Evolutionary conservation across 768 basidiomycete species (phyloP).

Genomic region (Phanerodontia chrysosporium): DNA sequence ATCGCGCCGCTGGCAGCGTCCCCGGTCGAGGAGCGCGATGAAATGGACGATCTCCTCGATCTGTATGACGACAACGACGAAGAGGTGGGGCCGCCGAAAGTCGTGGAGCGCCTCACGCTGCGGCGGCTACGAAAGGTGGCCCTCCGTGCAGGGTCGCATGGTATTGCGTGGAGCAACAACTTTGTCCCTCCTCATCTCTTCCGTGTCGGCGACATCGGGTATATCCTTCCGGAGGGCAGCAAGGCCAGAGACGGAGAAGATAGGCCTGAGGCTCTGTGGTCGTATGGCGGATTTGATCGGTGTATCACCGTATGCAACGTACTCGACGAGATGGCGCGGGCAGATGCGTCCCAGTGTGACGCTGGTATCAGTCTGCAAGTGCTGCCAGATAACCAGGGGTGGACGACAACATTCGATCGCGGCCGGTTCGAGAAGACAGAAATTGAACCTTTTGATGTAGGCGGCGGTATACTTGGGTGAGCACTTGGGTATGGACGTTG

Average conservation of each 20-base stretch:
- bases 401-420: not conserved
- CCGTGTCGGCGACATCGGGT: conserved; percentile 42
- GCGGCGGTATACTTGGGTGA: not conserved
- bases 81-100: conserved; percentile 4
- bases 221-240: conserved; percentile 28
- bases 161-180: conserved; percentile 7
- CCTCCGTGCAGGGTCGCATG: conserved; percentile 29
- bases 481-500: not conserved
- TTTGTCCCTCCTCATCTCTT: conserved; percentile 37
- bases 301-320: conserved; percentile 40
- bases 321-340: conserved; percentile 22
- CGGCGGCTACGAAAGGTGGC: conserved; percentile 36
- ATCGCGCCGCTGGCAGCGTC: conserved; percentile 25
- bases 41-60: conserved; percentile 1
- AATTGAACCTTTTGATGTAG: not conserved
- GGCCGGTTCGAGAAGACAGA: conserved; percentile 2
- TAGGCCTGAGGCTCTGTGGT: not conserved
- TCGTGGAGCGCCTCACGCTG: conserved; percentile 18
- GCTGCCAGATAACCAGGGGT: not conserved
- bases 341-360: conserved; percentile 20
- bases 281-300: conserved; percentile 27
- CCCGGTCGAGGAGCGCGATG: conserved; percentile 22
- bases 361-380: conserved; percentile 22
- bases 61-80: not conserved
- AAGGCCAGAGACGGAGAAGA: conserved; percentile 2